These are phyloP conservation scores for Ballota nigra DNA, from an alignment of 257 asterid genomes.

Conservation along the genomic window DNA sequence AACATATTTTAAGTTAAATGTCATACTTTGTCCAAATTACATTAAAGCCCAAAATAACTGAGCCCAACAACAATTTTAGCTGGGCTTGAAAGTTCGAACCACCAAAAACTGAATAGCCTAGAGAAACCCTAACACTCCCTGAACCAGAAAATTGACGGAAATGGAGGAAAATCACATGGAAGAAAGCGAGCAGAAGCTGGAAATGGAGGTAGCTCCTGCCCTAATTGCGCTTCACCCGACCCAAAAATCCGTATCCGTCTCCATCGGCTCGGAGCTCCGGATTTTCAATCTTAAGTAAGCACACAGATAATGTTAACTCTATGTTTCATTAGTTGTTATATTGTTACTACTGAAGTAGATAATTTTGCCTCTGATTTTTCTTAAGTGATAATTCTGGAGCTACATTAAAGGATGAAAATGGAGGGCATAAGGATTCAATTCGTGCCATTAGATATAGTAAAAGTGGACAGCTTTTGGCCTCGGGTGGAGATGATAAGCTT, in stretches of 20 bases:
- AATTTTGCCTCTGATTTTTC: slow-evolving; percentile 4
- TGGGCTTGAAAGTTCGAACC: too few relatives aligned
- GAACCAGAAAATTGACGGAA: slow-evolving; percentile 22
- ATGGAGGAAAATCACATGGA: slow-evolving; percentile 69
- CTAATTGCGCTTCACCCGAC: slow-evolving; percentile 67
- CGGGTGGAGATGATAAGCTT: slow-evolving; percentile 94
- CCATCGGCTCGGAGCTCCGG: slow-evolving; percentile 79
- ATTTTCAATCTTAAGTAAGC: slow-evolving; percentile 66
- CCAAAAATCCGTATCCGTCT: slow-evolving; percentile 53
- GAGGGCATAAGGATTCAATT: slow-evolving; percentile 70
- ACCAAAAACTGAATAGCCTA: slow-evolving; percentile 28
- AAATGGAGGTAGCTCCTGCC: slow-evolving; percentile 81
- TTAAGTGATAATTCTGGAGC: slow-evolving; percentile 54
- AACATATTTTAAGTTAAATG: too few relatives aligned
- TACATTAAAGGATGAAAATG: slow-evolving; percentile 45
- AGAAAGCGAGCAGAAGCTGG: slow-evolving; percentile 57
- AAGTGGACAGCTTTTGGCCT: slow-evolving; percentile 68
- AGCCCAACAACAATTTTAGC: too few relatives aligned
- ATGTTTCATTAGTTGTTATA: not conserved
- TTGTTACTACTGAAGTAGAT: not conserved
- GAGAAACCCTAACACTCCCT: slow-evolving; percentile 20
- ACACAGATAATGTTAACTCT: not conserved
- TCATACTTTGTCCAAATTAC: too few relatives aligned
- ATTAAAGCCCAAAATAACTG: too few relatives aligned
- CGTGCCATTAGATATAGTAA: slow-evolving; percentile 73